These are phyloP conservation scores for Verbascum thapsus DNA, from an alignment of 257 asterid species.

Conservation along the genomic window DNA sequence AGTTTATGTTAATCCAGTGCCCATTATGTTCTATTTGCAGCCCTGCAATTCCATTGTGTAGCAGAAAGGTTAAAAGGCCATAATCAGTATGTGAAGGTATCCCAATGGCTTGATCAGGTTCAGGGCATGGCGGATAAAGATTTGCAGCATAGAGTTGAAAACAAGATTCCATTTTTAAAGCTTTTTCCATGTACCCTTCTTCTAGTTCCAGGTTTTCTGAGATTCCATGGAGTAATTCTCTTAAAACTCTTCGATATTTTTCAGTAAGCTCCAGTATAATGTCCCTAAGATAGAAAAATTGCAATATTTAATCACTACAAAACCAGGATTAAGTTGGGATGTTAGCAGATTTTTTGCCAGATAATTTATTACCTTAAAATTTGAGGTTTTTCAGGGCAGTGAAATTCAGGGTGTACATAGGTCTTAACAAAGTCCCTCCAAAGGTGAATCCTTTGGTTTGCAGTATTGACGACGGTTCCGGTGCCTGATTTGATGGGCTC, in stretches of 20 bases:
- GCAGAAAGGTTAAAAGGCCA: constrained; percentile 33
- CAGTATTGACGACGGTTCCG: constrained; percentile 24
- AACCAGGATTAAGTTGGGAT: no score
- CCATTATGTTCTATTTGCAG: constrained; percentile 32
- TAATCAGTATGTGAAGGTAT: constrained; percentile 39
- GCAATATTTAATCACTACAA: no score
- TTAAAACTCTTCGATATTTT: constrained; percentile 24
- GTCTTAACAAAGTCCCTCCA: constrained; percentile 57
- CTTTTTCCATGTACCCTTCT: constrained; percentile 10
- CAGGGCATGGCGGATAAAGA: constrained; percentile 37
- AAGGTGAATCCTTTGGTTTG: constrained; percentile 28
- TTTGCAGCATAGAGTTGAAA: constrained; percentile 31
- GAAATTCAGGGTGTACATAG: constrained; percentile 47
- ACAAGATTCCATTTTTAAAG: constrained; percentile 25
- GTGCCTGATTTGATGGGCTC: constrained; percentile 45
- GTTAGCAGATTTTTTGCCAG: no score
- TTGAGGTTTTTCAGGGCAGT: constrained; percentile 46
- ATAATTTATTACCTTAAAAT: constrained; percentile 25
- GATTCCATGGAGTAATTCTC: constrained; percentile 27
- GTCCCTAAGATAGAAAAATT: constrained; percentile 26
- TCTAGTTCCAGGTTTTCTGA: constrained; percentile 33
- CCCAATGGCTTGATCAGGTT: constrained; percentile 37
- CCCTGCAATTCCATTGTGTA: constrained; percentile 32
- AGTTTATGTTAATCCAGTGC: constrained; percentile 29
- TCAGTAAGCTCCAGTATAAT: constrained; percentile 30